A percentile compares a stretch with the other conserved stretches of the same genome.
Evolutionary conservation across 257 asterid species (phyloP).

Genomic region (Lantana camara): DNA sequence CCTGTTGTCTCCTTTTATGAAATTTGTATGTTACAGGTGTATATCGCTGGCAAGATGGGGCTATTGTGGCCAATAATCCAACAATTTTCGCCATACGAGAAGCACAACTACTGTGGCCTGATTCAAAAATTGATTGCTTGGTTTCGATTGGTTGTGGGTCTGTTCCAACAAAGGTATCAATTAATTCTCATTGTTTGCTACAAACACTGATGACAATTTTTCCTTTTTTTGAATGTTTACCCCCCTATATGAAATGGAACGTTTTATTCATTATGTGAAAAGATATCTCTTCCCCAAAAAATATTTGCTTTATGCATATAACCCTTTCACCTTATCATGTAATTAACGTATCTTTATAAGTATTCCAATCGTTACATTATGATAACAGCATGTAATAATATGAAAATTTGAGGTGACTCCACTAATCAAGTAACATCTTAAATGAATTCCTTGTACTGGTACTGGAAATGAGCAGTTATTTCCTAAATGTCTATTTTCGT

Average conservation of each 20-base stretch:
- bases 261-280: too few species aligned
- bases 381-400: not conserved
- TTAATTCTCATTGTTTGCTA: slow-evolving; percentile 3
- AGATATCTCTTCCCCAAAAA: not conserved
- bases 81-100: slow-evolving; percentile 92
- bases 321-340: not conserved
- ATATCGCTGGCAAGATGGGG: slow-evolving; percentile 99
- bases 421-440: too few species aligned
- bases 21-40: slow-evolving; percentile 47
- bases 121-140: slow-evolving; percentile 88
- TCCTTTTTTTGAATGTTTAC: not conserved
- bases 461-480: not conserved
- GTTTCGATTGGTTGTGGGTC: slow-evolving; percentile 98
- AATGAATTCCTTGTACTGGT: not conserved
- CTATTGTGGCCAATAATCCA: slow-evolving; percentile 98
- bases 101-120: slow-evolving; percentile 98
- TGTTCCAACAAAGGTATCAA: slow-evolving; percentile 86
- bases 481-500: not conserved
- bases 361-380: not conserved
- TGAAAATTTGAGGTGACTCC: not conserved
- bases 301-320: not conserved
- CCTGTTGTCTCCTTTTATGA: slow-evolving; percentile 25
- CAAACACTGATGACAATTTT: slow-evolving; percentile 4
- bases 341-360: too few species aligned
- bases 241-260: not conserved